phyloP scores from a whole-genome alignment of 2,329 filamentous ascomycete genomes.

The Alternaria longipes region DNA sequence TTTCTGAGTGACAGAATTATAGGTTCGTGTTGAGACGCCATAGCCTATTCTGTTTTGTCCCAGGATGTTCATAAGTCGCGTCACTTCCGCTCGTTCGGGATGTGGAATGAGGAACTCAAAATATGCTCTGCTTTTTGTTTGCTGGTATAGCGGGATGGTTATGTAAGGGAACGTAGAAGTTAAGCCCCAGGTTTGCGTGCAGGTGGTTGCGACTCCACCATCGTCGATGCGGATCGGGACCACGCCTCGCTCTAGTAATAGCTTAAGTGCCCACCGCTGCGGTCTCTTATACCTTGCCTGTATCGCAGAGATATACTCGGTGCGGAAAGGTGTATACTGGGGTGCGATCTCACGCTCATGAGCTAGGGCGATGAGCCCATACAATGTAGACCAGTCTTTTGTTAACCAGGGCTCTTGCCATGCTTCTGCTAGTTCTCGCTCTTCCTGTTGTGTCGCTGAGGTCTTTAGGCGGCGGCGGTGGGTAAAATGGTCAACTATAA shows the following conservation, averaged over 20 bases:
- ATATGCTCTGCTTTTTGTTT: constrained; percentile 20
- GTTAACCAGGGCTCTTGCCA: constrained; percentile 2
- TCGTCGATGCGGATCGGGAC: constrained; percentile 7
- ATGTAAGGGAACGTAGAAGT: not conserved
- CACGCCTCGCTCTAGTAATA: not conserved
- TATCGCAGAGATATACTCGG: not conserved
- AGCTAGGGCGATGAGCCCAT: not conserved
- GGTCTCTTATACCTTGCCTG: not conserved
- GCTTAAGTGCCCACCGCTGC: not conserved
- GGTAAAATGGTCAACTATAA: not conserved
- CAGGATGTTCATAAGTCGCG: not conserved
- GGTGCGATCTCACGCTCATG: not conserved
- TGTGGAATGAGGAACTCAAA: constrained; percentile 30
- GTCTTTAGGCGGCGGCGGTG: not conserved
- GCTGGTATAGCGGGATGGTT: not conserved
- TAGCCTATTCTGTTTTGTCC: not conserved
- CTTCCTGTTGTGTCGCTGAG: not conserved
- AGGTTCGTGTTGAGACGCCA: not conserved
- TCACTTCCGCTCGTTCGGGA: not conserved
- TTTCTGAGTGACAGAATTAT: not conserved
- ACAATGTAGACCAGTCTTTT: not conserved
- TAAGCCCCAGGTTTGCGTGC: not conserved
- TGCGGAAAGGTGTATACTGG: not conserved
- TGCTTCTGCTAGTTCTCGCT: not conserved
- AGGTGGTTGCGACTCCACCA: not conserved